Evolutionary conservation across 139 green algal genomes (phyloP).

Genomic region (Dunaliella sp.): DNA sequence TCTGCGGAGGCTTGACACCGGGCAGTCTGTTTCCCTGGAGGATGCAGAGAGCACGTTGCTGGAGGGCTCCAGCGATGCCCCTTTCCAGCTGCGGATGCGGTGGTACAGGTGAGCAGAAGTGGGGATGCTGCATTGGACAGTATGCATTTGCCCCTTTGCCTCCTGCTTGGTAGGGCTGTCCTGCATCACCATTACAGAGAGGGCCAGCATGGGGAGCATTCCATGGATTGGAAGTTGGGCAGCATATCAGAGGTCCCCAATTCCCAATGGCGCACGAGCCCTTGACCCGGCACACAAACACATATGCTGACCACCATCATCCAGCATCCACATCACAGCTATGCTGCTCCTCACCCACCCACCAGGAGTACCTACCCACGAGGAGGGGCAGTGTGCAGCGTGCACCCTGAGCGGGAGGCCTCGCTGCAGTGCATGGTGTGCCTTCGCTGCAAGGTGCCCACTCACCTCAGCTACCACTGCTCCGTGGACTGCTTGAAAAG

Average conservation of each 20-base stretch:
- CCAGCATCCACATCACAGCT: too few species aligned
- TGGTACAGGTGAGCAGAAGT: slow-evolving; percentile 79
- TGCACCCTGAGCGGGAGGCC: slow-evolving; percentile 84
- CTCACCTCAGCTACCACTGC: slow-evolving; percentile 89
- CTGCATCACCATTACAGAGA: too few species aligned
- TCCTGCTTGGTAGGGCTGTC: too few species aligned
- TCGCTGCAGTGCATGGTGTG: slow-evolving; percentile 90
- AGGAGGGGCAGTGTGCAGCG: slow-evolving; percentile 74
- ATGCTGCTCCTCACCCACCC: too few species aligned
- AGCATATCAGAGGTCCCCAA: too few species aligned
- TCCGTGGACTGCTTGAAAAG: slow-evolving; percentile 82
- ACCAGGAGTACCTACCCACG: slow-evolving; percentile 69
- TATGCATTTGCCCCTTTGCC: too few species aligned
- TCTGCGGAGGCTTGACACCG: slow-evolving; percentile 62
- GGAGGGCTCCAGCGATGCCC: slow-evolving; percentile 59
- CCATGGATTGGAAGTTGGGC: too few species aligned
- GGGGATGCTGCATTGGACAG: too few species aligned
- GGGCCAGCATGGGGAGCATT: too few species aligned
- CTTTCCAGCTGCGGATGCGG: slow-evolving; percentile 75
- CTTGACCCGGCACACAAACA: too few species aligned
- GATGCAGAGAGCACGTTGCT: slow-evolving; percentile 64
- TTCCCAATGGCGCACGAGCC: too few species aligned
- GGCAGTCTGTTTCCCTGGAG: slow-evolving; percentile 63
- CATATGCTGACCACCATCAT: too few species aligned
- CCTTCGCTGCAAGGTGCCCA: slow-evolving; percentile 69